Conservation (phyloP, 257 asterid species). For the Capsicum baccatum region DNA sequence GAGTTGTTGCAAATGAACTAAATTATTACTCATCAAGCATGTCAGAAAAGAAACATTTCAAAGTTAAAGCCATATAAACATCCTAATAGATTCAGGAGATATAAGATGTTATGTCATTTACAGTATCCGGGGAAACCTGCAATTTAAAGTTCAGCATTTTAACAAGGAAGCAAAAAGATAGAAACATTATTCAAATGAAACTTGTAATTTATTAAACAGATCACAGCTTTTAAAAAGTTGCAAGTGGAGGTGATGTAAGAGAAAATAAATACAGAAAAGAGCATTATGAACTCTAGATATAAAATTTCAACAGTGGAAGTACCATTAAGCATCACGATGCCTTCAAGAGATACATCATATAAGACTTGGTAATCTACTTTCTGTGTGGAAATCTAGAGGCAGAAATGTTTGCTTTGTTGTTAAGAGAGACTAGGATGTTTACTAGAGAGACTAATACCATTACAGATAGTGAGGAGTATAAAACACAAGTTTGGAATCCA, state of each 20-base stretch:
- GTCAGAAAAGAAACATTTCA: neutral
- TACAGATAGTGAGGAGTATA: neutral
- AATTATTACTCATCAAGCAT: neutral
- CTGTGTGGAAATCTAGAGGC: neutral
- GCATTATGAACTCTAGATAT: neutral
- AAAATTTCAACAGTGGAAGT: conserved; percentile 1
- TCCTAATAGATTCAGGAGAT: neutral
- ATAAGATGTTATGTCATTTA: neutral
- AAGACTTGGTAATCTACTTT: neutral
- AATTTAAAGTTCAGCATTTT: neutral
- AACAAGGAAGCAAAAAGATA: neutral
- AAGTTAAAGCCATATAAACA: neutral
- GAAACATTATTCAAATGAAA: neutral
- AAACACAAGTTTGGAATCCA: neutral
- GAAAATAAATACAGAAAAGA: conserved; percentile 4
- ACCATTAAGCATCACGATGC: neutral
- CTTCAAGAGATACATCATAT: neutral
- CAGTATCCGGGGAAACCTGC: neutral
- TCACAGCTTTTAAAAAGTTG: neutral
- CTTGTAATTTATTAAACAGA: neutral
- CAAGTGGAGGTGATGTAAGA: neutral
- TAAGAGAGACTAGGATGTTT: neutral
- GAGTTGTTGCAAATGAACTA: neutral
- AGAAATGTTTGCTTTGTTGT: neutral
- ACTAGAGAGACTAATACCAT: neutral